Percentiles rank a stretch among this genome's conserved stretches.
Evolutionary conservation across 1,139 yeast species (phyloP).

Genomic region (Diutina ranongensis): DNA sequence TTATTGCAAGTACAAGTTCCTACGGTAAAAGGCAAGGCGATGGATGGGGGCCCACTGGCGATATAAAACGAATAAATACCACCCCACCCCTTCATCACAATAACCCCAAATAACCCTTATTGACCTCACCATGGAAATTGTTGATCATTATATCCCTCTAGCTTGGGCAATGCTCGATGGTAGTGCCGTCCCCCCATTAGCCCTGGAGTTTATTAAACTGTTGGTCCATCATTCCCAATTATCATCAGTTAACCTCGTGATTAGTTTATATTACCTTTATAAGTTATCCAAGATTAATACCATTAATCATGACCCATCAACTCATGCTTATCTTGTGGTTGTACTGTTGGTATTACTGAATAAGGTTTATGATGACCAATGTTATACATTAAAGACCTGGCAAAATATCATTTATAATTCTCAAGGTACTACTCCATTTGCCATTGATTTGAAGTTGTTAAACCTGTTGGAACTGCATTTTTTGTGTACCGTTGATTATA

Average conservation of each 20-base stretch:
- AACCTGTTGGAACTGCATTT: slow-evolving; percentile 1
- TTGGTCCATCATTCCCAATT: slow-evolving; percentile 21
- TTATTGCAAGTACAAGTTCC: not conserved
- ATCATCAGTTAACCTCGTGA: slow-evolving; percentile 19
- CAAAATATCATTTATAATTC: slow-evolving; percentile 2
- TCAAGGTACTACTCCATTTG: not conserved
- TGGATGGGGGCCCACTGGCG: not conserved
- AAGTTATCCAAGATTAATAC: slow-evolving; percentile 10
- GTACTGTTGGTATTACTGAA: not conserved
- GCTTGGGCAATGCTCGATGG: slow-evolving; percentile 3
- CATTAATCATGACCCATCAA: slow-evolving; percentile 1
- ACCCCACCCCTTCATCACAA: too few relatives aligned
- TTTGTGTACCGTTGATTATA: not conserved
- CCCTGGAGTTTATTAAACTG: slow-evolving; percentile 12
- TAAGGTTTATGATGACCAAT: slow-evolving; percentile 3
- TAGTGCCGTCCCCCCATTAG: not conserved
- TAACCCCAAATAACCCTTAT: too few relatives aligned
- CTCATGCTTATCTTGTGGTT: slow-evolving; percentile 2
- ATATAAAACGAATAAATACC: too few relatives aligned
- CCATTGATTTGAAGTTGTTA: not conserved
- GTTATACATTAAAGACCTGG: slow-evolving; percentile 6
- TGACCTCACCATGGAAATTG: not conserved
- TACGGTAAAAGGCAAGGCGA: not conserved
- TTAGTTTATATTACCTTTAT: slow-evolving; percentile 21
- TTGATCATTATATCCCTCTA: slow-evolving; percentile 2